These are phyloP conservation scores for Auriculariales sp. DNA, from an alignment of 768 basidiomycete species.

Conservation along the genomic window DNA sequence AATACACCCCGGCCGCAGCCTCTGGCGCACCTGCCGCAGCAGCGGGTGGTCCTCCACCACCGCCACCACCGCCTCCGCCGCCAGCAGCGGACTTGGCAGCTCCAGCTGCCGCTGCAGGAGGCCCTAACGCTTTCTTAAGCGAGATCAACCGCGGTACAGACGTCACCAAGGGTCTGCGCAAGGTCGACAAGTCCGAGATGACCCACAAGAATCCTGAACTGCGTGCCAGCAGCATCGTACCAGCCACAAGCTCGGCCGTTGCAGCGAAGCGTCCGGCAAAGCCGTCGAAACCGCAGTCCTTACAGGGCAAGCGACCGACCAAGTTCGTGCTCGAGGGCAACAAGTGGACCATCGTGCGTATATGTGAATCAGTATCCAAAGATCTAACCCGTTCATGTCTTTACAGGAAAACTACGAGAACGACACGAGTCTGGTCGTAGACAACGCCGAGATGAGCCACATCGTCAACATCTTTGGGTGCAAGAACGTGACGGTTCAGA, in stretches of 20 bases:
- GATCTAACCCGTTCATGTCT: not conserved
- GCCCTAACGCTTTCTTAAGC: conserved; percentile 74
- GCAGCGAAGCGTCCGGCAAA: conserved; percentile 53
- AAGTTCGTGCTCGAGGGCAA: conserved; percentile 83
- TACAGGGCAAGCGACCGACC: conserved; percentile 81
- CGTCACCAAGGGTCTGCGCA: conserved; percentile 80
- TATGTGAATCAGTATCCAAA: not conserved
- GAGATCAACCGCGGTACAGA: conserved; percentile 80
- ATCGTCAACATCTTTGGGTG: conserved; percentile 82
- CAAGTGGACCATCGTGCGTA: conserved; percentile 81
- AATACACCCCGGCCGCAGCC: conserved; percentile 26
- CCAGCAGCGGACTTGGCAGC: conserved; percentile 19
- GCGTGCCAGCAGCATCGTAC: conserved; percentile 39
- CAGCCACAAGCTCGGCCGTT: conserved; percentile 24
- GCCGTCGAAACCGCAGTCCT: conserved; percentile 71
- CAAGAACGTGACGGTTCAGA: conserved; percentile 66
- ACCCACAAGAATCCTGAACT: conserved; percentile 96
- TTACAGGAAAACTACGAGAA: conserved; percentile 84
- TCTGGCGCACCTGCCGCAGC: conserved; percentile 19
- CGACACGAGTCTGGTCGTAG: conserved; percentile 54
- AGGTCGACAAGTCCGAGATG: conserved; percentile 94
- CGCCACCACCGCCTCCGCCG: conserved; percentile 34
- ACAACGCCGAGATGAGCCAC: conserved; percentile 65
- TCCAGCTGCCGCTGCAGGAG: conserved; percentile 25
- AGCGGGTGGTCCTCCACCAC: conserved; percentile 22